Evolutionary conservation across 2,329 filamentous ascomycete species (phyloP).

Genomic region (Dothideomycetes sp.): DNA sequence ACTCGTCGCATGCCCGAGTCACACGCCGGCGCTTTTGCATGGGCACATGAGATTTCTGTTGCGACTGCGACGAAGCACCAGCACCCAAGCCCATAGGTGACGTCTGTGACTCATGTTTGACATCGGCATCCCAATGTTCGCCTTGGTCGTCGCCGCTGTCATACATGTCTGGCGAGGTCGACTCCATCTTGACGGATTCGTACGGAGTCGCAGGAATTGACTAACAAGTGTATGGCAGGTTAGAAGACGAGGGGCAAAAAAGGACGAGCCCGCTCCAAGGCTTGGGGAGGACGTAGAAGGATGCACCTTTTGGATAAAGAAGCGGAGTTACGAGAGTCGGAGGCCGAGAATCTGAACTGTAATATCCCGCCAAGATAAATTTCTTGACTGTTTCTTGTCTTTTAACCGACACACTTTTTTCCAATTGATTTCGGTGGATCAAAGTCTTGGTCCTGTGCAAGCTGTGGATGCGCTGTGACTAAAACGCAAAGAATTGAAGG

Average conservation of each 20-base stretch:
- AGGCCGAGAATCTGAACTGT: no score
- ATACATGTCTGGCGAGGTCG: constrained; percentile 24
- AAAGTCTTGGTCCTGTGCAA: no score
- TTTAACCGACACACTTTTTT: no score
- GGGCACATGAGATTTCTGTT: constrained; percentile 20
- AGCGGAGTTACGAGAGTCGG: no score
- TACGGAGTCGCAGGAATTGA: background rate
- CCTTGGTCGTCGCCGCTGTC: constrained; percentile 25
- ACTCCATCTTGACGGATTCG: constrained; percentile 21
- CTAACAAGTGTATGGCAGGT: background rate
- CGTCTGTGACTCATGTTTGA: constrained; percentile 23
- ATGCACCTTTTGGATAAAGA: constrained; percentile 10
- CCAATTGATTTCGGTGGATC: no score
- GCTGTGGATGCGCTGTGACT: no score
- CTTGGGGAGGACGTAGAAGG: background rate
- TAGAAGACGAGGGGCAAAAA: background rate
- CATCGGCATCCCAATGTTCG: constrained; percentile 21
- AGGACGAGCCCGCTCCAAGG: background rate
- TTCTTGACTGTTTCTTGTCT: no score
- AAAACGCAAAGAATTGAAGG: no score
- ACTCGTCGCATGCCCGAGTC: constrained; percentile 82
- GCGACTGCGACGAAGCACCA: constrained; percentile 15
- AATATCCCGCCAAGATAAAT: no score
- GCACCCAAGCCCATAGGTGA: constrained; percentile 17
- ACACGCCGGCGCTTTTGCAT: constrained; percentile 67